Evolutionary conservation across 495 filamentous ascomycete species (phyloP).

Genomic region (Extremus antarcticus): DNA sequence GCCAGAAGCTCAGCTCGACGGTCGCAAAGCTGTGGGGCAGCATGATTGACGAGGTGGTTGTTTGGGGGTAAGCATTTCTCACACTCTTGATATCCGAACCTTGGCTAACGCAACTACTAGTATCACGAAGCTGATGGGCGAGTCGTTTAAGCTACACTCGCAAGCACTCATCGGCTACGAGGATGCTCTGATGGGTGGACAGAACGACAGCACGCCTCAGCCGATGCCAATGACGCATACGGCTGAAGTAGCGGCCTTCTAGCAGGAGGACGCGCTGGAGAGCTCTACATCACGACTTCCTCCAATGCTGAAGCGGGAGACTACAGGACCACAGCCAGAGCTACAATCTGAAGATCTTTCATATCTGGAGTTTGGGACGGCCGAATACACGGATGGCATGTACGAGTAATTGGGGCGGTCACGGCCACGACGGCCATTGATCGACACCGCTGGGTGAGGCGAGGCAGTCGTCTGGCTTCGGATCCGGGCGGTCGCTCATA

Average conservation of each 20-base stretch:
- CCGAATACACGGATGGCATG: too few species aligned
- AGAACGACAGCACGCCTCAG: not conserved
- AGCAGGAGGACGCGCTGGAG: not conserved
- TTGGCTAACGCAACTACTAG: conserved; percentile 49
- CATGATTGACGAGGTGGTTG: conserved; percentile 96
- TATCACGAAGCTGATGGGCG: conserved; percentile 95
- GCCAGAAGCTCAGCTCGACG: conserved; percentile 74
- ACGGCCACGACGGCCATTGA: too few species aligned
- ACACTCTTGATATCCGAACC: conserved; percentile 4
- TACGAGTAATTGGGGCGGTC: too few species aligned
- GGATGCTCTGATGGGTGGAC: conserved; percentile 40
- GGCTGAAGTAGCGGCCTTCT: conserved; percentile 18
- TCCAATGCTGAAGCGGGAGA: not conserved
- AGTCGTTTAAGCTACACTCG: conserved; percentile 93
- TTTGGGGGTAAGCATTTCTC: conserved; percentile 70
- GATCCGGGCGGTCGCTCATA: too few species aligned
- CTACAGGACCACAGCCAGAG: not conserved
- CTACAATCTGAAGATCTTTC: too few species aligned
- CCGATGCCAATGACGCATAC: not conserved
- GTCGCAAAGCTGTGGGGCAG: conserved; percentile 94
- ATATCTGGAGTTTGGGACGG: too few species aligned
- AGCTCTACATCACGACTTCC: not conserved
- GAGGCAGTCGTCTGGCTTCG: too few species aligned
- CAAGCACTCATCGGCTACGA: conserved; percentile 90
- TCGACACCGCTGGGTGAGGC: too few species aligned